Conservation (phyloP, 129 eudicot genomes). For the Lonicera japonica region DNA sequence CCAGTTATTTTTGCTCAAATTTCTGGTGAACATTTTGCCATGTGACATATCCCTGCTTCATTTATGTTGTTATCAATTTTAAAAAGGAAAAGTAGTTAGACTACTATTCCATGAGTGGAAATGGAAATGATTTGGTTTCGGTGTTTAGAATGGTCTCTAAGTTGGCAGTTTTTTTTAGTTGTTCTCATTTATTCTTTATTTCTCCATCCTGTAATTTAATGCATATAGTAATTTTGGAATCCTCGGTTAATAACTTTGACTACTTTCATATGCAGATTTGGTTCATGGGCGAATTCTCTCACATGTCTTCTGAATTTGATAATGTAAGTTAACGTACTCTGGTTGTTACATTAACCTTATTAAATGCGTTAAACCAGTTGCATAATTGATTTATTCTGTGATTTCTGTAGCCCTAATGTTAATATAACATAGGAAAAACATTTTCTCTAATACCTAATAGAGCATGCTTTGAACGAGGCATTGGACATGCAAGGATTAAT, state of each 20-base stretch:
- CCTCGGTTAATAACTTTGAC: not conserved
- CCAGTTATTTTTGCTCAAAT: no score
- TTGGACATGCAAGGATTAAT: no score
- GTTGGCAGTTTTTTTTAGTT: not conserved
- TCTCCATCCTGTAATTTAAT: not conserved
- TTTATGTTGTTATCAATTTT: not conserved
- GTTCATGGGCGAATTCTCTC: slow-evolving; percentile 69
- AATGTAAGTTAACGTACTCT: slow-evolving; percentile 45
- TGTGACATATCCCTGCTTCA: not conserved
- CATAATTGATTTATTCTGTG: not conserved
- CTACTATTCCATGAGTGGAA: no score
- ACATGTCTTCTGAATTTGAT: slow-evolving; percentile 59
- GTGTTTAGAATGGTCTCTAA: not conserved
- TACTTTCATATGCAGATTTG: slow-evolving; percentile 44
- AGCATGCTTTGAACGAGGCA: no score
- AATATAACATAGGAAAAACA: no score
- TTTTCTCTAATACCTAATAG: no score
- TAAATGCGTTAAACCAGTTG: not conserved
- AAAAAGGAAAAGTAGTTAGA: no score
- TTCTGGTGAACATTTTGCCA: not conserved
- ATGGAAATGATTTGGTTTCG: no score
- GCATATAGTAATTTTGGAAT: not conserved
- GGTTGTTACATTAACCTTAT: not conserved
- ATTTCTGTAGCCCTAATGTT: no score
- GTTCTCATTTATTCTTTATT: slow-evolving; percentile 5